phyloP scores from a whole-genome alignment of 2,329 filamentous ascomycete species.

The Hypocreales sp. region DNA sequence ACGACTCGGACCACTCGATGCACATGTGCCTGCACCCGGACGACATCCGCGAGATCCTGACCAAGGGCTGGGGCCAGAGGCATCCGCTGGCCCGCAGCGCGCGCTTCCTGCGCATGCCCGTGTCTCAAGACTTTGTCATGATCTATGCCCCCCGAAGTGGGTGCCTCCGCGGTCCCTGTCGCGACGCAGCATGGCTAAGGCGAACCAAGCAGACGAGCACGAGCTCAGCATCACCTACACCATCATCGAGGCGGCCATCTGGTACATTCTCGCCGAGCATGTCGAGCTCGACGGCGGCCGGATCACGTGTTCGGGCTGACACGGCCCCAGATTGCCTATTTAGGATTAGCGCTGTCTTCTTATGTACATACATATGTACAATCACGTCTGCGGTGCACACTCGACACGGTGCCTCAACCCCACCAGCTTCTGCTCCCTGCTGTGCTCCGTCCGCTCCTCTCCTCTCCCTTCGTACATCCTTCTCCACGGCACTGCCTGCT shows the following conservation, averaged over 20 bases:
- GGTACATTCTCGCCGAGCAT: constrained; percentile 40
- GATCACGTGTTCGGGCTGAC: too few relatives aligned
- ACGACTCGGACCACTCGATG: constrained; percentile 60
- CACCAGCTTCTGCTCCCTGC: too few relatives aligned
- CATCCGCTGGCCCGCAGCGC: constrained; percentile 52
- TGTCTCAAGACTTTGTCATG: constrained; percentile 64
- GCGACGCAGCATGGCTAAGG: constrained; percentile 1
- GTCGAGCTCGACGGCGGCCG: too few relatives aligned
- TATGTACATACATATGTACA: too few relatives aligned
- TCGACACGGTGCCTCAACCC: too few relatives aligned
- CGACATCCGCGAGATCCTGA: constrained; percentile 56
- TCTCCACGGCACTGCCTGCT: too few relatives aligned
- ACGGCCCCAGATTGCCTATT: too few relatives aligned
- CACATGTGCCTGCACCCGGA: constrained; percentile 69
- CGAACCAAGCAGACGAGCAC: constrained; percentile 29
- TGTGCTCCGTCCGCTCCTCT: too few relatives aligned
- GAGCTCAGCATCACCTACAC: constrained; percentile 52
- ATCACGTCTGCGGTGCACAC: too few relatives aligned
- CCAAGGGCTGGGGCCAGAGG: constrained; percentile 65
- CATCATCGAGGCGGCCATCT: constrained; percentile 61
- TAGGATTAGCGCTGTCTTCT: too few relatives aligned
- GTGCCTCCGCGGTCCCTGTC: constrained; percentile 5
- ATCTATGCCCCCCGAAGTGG: constrained; percentile 60
- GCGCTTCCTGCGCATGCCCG: constrained; percentile 45
- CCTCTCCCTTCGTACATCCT: too few relatives aligned